Evolutionary conservation across 495 filamentous ascomycete species (phyloP), one percentile per base, ranked within the genome.

Genomic region (Hypoxylon perforatum): DNA sequence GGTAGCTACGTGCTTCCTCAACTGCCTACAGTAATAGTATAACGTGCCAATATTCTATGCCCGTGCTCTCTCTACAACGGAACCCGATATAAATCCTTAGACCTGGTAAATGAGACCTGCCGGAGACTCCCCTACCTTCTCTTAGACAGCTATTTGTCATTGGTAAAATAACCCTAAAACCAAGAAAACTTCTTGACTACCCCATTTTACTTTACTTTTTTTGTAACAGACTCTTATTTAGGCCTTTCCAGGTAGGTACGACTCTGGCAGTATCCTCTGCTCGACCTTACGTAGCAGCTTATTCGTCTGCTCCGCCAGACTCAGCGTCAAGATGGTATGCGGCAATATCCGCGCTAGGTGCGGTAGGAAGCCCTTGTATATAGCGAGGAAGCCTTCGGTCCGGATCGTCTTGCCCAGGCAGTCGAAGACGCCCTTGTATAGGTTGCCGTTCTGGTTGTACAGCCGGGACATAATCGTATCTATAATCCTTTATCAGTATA

Each of bases 401-500:
- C 87, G 87, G 68, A 99, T 84, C 0, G 95, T 99, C 81, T 97
- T 93, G 72, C 83, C 86, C 42, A 97, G 76, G 76, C 95, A 99
- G 78, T 99, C 95, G 61, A 95, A 92, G 0, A 93, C 92, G 55
- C 93, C 90, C 64, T 85, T 88, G 80, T 99, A 99, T 4, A 98
- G 87, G 74, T 97, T 97, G 25, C 95, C 95, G 54, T 93, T 94
- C 78, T 99, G 95, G 81, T 99, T 99, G 80, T 99, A 99, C 85
- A 99, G 90, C 33, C 95, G 90, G 50, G 91, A 93, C 95, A 99
- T 99, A 78, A 99, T 92, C 8, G 96, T 98, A 75, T 99, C 95
- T 93, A 60, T 6, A 2, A 41, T 52, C 42, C n/a, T 28, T 49
- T 18, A 44, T 72, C 19, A 72, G 63, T 38, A 36, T 30, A 5